These are phyloP conservation scores for Stachybotrys elegans DNA, from an alignment of 2,329 filamentous ascomycete genomes.

Conservation along the genomic window DNA sequence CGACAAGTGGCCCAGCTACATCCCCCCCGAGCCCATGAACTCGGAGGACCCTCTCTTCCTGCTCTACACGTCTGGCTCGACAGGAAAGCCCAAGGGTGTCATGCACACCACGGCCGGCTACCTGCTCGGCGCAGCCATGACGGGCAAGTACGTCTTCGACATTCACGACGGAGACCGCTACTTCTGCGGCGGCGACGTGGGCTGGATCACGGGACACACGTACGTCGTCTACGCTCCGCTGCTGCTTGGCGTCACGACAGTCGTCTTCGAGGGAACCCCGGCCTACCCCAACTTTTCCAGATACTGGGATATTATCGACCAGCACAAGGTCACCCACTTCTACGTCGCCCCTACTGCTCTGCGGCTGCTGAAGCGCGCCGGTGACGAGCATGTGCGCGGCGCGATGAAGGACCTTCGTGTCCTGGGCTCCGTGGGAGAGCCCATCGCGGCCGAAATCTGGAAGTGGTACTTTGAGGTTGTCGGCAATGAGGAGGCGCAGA, in stretches of 20 bases:
- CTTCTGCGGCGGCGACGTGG: constrained; percentile 97
- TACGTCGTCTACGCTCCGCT: constrained; percentile 97
- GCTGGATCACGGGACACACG: constrained; percentile 98
- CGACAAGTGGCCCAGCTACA: constrained; percentile 92
- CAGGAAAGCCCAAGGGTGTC: constrained; percentile 97
- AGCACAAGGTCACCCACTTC: constrained; percentile 94
- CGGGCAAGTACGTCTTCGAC: constrained; percentile 98
- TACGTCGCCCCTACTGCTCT: constrained; percentile 96
- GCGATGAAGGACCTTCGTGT: constrained; percentile 87
- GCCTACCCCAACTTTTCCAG: constrained; percentile 96
- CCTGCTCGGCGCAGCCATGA: constrained; percentile 85
- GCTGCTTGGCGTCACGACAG: constrained; percentile 85
- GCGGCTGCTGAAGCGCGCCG: constrained; percentile 89
- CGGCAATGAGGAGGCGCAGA: constrained; percentile 86
- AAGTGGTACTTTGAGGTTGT: constrained; percentile 99
- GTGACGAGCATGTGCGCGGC: constrained; percentile 84
- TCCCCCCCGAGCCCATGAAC: constrained; percentile 81
- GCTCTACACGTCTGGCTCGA: constrained; percentile 96
- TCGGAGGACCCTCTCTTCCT: constrained; percentile 96
- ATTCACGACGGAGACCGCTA: constrained; percentile 90
- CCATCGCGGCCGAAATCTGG: constrained; percentile 97
- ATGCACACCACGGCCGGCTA: constrained; percentile 97
- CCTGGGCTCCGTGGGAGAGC: constrained; percentile 92
- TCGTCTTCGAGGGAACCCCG: constrained; percentile 96
- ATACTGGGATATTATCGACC: constrained; percentile 98